These are phyloP conservation scores for Amanita phalloides DNA, from an alignment of 768 basidiomycete species.

Conservation along the genomic window DNA sequence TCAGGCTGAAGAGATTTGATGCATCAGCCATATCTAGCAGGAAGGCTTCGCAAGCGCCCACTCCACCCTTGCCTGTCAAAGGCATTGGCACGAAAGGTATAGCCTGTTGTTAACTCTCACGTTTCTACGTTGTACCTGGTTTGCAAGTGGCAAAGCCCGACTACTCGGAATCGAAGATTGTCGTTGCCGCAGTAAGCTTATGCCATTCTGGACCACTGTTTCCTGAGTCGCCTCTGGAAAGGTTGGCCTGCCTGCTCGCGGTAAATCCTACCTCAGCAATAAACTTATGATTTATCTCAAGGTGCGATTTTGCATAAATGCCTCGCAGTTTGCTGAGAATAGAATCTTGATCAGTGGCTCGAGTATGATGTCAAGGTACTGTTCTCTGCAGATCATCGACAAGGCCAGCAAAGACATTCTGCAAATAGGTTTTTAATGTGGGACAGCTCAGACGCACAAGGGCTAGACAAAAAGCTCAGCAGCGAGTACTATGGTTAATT, in stretches of 20 bases:
- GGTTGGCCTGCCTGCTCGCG: constrained; percentile 96
- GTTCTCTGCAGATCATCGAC: neutral
- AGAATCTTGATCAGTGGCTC: constrained; percentile 65
- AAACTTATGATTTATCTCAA: constrained; percentile 95
- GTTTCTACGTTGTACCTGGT: neutral
- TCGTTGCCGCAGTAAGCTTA: constrained; percentile 79
- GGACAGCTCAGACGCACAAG: constrained; percentile 86
- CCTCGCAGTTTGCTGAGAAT: neutral
- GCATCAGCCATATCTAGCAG: constrained; percentile 62
- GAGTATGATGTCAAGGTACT: constrained; percentile 92
- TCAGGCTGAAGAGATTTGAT: constrained; percentile 73
- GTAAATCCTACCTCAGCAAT: constrained; percentile 97
- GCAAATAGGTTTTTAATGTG: constrained; percentile 85
- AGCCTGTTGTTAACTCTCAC: constrained; percentile 5
- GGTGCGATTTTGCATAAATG: constrained; percentile 30
- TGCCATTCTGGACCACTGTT: neutral
- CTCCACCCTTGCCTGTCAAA: constrained; percentile 74
- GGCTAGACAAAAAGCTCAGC: constrained; percentile 69
- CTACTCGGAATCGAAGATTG: constrained; percentile 97
- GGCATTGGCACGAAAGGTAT: constrained; percentile 85
- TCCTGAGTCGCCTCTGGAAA: constrained; percentile 17
- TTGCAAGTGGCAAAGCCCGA: constrained; percentile 85
- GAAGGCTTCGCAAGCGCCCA: constrained; percentile 61
- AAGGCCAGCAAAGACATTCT: neutral
- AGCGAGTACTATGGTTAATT: constrained; percentile 29